phyloP scores from a whole-genome alignment of 495 filamentous ascomycete genomes.

The Chaetomium tenue region DNA sequence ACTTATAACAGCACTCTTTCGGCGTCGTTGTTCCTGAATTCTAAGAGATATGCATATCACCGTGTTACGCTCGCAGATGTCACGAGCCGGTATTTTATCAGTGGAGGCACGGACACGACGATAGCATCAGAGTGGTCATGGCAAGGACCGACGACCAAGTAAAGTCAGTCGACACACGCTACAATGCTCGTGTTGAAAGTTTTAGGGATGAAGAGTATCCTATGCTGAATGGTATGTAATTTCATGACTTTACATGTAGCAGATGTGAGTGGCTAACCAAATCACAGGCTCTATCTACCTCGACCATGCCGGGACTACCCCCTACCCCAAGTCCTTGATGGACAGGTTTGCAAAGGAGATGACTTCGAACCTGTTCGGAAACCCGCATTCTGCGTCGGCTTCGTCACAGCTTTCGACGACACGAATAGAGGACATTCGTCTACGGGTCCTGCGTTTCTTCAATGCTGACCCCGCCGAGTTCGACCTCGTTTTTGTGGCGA shows the following conservation, averaged over 20 bases:
- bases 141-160: conserved; percentile 5
- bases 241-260: not conserved
- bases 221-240: conserved; percentile 65
- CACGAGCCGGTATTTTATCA: not conserved
- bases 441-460: conserved; percentile 73
- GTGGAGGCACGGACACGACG: conserved; percentile 4
- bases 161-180: conserved; percentile 35
- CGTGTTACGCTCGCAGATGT: not conserved
- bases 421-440: conserved; percentile 71
- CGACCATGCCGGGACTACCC: conserved; percentile 88
- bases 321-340: conserved; percentile 77
- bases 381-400: conserved; percentile 83
- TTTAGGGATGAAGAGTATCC: conserved; percentile 77
- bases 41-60: not conserved
- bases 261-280: conserved; percentile 10
- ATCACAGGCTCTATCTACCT: conserved; percentile 75
- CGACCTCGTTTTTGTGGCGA: conserved; percentile 88
- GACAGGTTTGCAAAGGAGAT: conserved; percentile 74
- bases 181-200: conserved; percentile 64
- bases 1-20: not conserved
- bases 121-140: conserved; percentile 16
- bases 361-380: conserved; percentile 77
- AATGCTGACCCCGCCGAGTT: conserved; percentile 80
- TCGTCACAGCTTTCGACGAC: conserved; percentile 75
- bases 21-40: not conserved